Evolutionary conservation across 176 grass and related monocot genomes (phyloP).

Genomic region (Tuctoria greenei): DNA sequence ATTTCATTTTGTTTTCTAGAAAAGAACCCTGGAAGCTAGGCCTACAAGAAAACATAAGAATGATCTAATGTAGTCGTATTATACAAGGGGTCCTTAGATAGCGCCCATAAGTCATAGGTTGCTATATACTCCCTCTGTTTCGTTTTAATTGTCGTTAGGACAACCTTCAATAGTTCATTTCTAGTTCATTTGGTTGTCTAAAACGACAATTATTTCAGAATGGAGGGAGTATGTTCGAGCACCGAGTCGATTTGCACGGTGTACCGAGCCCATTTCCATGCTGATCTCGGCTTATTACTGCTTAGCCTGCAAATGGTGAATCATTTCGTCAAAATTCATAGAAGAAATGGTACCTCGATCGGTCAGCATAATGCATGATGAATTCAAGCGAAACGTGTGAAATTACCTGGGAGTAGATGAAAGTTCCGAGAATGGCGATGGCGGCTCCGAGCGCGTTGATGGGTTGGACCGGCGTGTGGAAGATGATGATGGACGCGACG

Average conservation of each 20-base stretch:
- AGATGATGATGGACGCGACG: constrained; percentile 91
- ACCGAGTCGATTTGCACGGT: not conserved
- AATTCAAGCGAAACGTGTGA: not conserved
- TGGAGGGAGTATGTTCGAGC: too few relatives aligned
- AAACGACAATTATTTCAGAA: too few relatives aligned
- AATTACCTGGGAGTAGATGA: constrained; percentile 92
- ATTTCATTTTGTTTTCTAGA: too few relatives aligned
- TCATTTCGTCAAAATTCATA: constrained; percentile 22
- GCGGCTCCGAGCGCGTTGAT: constrained; percentile 86
- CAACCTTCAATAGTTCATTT: too few relatives aligned
- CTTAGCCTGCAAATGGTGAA: constrained; percentile 46
- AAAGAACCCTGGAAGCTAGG: not conserved
- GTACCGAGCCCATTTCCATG: not conserved
- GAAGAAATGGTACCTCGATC: not conserved
- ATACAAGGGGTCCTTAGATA: constrained; percentile 37
- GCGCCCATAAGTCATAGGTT: constrained; percentile 18
- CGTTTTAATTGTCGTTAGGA: too few relatives aligned
- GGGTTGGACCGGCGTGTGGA: constrained; percentile 84
- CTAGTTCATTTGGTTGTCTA: too few relatives aligned
- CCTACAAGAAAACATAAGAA: constrained; percentile 10
- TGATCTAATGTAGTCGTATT: constrained; percentile 34
- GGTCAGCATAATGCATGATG: too few relatives aligned
- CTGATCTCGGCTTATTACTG: not conserved
- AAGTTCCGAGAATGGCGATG: constrained; percentile 88
- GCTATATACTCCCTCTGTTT: too few relatives aligned